These are phyloP conservation scores for Linaria vulgaris DNA, from an alignment of 257 asterid genomes.

Conservation along the genomic window DNA sequence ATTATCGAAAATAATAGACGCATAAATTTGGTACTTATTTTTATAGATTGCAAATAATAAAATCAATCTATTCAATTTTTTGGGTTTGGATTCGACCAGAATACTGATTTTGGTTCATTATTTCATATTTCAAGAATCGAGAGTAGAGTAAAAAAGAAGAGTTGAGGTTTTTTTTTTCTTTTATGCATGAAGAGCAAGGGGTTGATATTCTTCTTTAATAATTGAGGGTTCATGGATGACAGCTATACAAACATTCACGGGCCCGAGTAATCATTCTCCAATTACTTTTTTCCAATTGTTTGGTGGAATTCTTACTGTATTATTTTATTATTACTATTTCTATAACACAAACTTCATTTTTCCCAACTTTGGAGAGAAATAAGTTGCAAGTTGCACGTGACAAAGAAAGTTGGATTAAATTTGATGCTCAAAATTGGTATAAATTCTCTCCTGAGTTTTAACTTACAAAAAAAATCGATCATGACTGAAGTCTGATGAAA, in stretches of 20 bases:
- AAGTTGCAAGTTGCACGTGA: no score
- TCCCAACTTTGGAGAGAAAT: neutral
- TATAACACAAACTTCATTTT: neutral
- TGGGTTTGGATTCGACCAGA: no score
- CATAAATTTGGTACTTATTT: no score
- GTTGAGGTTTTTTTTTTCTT: no score
- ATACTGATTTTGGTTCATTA: no score
- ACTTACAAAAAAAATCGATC: neutral
- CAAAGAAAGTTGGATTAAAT: neutral
- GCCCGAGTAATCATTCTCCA: slow-evolving; percentile 14
- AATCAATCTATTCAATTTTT: no score
- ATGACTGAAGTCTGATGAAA: neutral
- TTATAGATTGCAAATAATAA: no score
- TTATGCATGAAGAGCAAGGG: no score
- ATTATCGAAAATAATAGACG: no score
- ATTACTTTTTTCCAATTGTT: slow-evolving; percentile 14
- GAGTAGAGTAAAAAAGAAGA: no score
- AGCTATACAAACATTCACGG: slow-evolving; percentile 10
- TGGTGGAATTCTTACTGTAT: slow-evolving; percentile 18
- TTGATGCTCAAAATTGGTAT: neutral
- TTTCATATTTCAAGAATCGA: no score
- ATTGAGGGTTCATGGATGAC: slow-evolving; percentile 19
- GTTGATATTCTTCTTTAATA: neutral
- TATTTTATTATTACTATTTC: neutral
- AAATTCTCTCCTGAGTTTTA: neutral